Base-by-base conservation (phyloP, 1,284 basidiomycete species). In the Sporisorium reilianum region DNA sequence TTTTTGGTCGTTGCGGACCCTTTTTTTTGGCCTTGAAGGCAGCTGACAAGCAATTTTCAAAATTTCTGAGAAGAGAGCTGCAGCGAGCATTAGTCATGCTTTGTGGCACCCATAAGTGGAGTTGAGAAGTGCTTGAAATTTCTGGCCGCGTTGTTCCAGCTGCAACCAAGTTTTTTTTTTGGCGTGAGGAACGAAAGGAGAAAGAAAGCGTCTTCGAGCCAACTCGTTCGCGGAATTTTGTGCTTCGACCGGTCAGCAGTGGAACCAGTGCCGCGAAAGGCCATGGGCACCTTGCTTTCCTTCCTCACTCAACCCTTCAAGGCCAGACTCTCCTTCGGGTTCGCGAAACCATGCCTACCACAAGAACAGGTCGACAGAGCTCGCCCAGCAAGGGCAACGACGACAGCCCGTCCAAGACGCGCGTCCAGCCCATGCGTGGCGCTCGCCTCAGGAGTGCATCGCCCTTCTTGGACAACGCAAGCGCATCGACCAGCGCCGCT, bases 371-470 rank as follows among this genome's bases (percentile, higher is more conserved):
- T 7, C 63, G 66, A 30, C 66, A 70, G 60, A 64, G 63, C 63
- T 75, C 72, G 41, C 72, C 72, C 32, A 51, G 34, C 63, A 75
- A 70, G 59, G 57, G 51, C 3, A 42, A 44, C 5, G n/a, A 41
- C n/a, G 62, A 62, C 4, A 69, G 71, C 23, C 66, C 71, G 16
- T 62, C 65, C 58, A 74, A 69, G 58, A 52, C 45, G n/a, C 71
- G 62, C 44, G 55, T 65, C 4, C 71, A 74, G 59, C 71, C 71
- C 7, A 64, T 69, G 65, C 57, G 71, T 46, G 53, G 62, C n/a
- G 71, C 71, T 44, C 61, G 71, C 22, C 55, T 74, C 23, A 55
- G 71, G 12, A 74, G 71, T 55, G 62, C 71, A 22, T 74, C 71
- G 23, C 71, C 71, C 6, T 74, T 69, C 58, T 49, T 63, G 18